Percentiles rank a stretch among this genome's conserved stretches.
These are phyloP conservation scores for Leucaena leucocephala DNA, from an alignment of 306 rosid species.

Conservation along the genomic window DNA sequence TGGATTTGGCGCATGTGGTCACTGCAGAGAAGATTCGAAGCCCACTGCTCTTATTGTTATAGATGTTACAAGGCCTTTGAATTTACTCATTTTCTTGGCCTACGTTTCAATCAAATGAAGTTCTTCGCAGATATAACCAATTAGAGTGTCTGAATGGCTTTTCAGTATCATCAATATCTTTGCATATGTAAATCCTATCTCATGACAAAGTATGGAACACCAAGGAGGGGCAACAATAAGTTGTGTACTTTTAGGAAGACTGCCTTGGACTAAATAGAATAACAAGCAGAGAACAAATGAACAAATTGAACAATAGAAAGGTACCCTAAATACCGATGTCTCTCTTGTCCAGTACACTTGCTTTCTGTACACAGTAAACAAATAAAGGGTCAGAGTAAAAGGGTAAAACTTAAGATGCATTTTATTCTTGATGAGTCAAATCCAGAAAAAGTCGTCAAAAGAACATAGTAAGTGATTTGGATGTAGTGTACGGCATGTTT, in stretches of 20 bases:
- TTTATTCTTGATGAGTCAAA: not conserved
- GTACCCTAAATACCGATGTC: not conserved
- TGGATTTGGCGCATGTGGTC: not conserved
- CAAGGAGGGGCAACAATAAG: conserved; percentile 1
- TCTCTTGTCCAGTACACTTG: no score
- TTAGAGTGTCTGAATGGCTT: conserved; percentile 4
- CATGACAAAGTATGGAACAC: not conserved
- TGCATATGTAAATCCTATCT: not conserved
- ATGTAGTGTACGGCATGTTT: not conserved
- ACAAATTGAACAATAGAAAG: not conserved
- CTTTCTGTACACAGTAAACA: no score
- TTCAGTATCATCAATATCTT: not conserved
- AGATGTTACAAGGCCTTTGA: not conserved
- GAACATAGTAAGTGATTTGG: not conserved
- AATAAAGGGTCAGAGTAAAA: no score
- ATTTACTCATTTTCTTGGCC: not conserved
- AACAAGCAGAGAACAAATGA: not conserved
- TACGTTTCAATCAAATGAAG: not conserved
- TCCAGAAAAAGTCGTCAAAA: not conserved
- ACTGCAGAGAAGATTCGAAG: not conserved
- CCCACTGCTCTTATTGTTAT: not conserved
- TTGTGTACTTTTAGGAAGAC: not conserved
- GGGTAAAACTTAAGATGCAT: not conserved
- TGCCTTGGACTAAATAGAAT: conserved; percentile 2
- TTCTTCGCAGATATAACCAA: not conserved